Base-by-base conservation (phyloP, 352 stramenopile species). In the Phytopythium aichiense region DNA sequence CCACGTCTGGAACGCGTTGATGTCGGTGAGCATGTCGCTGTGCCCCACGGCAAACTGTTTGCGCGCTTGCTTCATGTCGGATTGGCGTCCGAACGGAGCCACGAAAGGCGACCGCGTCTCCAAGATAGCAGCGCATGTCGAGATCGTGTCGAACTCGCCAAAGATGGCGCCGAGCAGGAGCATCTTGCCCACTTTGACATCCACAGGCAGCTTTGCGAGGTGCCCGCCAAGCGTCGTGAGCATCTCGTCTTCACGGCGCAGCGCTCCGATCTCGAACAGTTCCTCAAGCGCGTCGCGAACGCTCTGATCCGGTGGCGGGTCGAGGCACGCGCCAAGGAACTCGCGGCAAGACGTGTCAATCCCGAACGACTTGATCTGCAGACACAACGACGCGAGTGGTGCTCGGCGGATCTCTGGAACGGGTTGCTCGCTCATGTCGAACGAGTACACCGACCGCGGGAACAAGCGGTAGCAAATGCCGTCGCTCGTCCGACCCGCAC, bases 101-200 rank as follows among this genome's bases (percentile, higher is more conserved):
- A 92, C 79, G 58, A 95, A 95, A 49, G 83, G 87, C n/a, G 82
- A 92, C 52, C 88, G 88, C 22, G 82, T 90, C 55, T 94, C 84
- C 15, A 95, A 61, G 3, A 94, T 74, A 11, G 87, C 87, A 0
- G 83, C 87, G 46, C 83, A 87, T 1, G 86, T 89, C 15, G 81
- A 79, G 3, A 88, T 70, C 0, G 76, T 69, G 37, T 87, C 90
- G 61, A 83, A 84, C 43, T 94, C 98, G 20, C 80, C 71, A 59
- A 99, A 98, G 13, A 99, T 70, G 50, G 89, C 85, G 18, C 94
- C 97, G 50, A 97, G 92, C 22, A 99, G 75, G 12, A 99, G 74
- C 76, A 99, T 92, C 69, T 99, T 99, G 30, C 92, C 98, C 22
- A 99, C 75, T 67, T 96, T 89, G 20, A 97, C 92, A 73, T 99